Base-by-base conservation (phyloP, 2,329 filamentous ascomycete species). In the Aspergillus terreus region DNA sequence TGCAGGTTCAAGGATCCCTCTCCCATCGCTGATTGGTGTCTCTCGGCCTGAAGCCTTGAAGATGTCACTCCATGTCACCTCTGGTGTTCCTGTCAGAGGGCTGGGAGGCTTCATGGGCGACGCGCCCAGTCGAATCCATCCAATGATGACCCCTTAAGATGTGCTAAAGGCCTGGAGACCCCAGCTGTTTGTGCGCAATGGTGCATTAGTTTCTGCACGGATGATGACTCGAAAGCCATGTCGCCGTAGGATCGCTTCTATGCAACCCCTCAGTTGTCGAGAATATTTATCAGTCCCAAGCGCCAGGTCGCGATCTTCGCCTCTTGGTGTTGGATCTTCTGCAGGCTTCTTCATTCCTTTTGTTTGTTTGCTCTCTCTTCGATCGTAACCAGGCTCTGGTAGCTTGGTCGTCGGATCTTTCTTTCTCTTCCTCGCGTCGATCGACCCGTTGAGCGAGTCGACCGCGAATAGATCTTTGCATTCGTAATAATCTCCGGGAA, bases 371-470 rank as follows among this genome's bases (percentile, higher is more conserved):
- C 25, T 27, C 25, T 27, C 7, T 25, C 23, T 51, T 58, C 21
- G 17, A 23, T 15, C 19, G 47, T 56, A 60, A 59, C 62, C 53
- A 56, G 50, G 67, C 66, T 70, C 67, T 67, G 67, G 66, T 60
- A 70, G 67, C 67, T 58, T 54, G 59, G 58, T 58, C 53, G 48
- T 51, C 56, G 56, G 61, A 62, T 57, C 46, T 60, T 61, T 50
- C 51, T 40, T 64, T 58, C 45, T 56, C 55, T 53, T 52, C 54
- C 57, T 56, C 7, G 49, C 50, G 58, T 46, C 53, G 38, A 33
- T 44, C 52, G 53, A 60, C 59, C 63, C 60, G 63, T 68, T 65
- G 68, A 70, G 58, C 66, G 64, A 62, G 64, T 66, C 57, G 55
- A 64, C 59, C 49, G 52, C 58, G 50, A 46, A 62, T 64, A 63